Conservation (phyloP, 2,329 filamentous ascomycete genomes). For the Aspergillus melleus region DNA sequence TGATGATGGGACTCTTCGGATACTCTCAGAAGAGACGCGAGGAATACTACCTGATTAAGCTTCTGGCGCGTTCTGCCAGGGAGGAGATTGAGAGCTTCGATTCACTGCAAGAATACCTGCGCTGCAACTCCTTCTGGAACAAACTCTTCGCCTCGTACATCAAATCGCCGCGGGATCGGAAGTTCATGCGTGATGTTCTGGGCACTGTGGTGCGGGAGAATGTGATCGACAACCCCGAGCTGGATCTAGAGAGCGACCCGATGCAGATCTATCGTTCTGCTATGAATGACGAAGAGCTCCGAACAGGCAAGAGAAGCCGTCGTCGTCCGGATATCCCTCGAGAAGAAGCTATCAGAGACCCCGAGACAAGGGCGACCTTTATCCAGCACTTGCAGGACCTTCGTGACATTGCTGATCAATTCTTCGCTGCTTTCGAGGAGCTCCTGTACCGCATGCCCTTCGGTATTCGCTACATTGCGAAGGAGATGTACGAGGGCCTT, state of each 20-base stretch:
- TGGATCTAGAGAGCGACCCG: slow-evolving; percentile 94
- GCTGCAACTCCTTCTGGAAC: slow-evolving; percentile 90
- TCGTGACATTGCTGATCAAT: slow-evolving; percentile 90
- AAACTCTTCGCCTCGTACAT: slow-evolving; percentile 85
- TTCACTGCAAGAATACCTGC: slow-evolving; percentile 78
- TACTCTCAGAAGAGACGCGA: slow-evolving; percentile 96
- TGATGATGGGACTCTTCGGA: slow-evolving; percentile 95
- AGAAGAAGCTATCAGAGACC: slow-evolving; percentile 93
- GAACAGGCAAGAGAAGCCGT: slow-evolving; percentile 80
- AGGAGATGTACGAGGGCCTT: slow-evolving; percentile 80
- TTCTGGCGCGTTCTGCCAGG: slow-evolving; percentile 76
- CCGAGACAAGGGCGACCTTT: slow-evolving; percentile 87
- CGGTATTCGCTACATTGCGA: slow-evolving; percentile 82
- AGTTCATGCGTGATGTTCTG: slow-evolving; percentile 84
- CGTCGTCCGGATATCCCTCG: slow-evolving; percentile 81
- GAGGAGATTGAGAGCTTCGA: slow-evolving; percentile 78
- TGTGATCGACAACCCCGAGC: slow-evolving; percentile 84
- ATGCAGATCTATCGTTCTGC: slow-evolving; percentile 95
- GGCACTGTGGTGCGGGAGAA: slow-evolving; percentile 85
- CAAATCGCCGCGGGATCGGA: slow-evolving; percentile 85
- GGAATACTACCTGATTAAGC: slow-evolving; percentile 92
- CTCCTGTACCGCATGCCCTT: slow-evolving; percentile 86
- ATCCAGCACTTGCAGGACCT: slow-evolving; percentile 93
- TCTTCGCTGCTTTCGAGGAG: slow-evolving; percentile 79
- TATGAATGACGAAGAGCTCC: slow-evolving; percentile 95